Evolutionary conservation across 768 basidiomycete species (phyloP).

Genomic region (Pleurotus cornucopiae): DNA sequence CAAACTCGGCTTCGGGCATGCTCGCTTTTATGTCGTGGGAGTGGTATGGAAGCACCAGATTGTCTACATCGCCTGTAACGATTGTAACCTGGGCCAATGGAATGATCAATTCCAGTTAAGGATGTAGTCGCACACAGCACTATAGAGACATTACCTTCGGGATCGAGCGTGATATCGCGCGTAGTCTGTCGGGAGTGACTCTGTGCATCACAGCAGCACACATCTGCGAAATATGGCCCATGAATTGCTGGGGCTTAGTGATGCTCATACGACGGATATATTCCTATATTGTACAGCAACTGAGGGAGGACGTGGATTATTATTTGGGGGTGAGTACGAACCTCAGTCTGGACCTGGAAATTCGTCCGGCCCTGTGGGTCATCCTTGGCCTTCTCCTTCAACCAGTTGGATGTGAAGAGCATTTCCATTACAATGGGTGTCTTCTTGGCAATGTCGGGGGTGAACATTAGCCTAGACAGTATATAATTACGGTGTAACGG

Average conservation of each 20-base stretch:
- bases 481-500: background rate
- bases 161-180: constrained; percentile 45
- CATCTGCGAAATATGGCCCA: constrained; percentile 72
- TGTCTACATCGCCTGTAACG: constrained; percentile 66
- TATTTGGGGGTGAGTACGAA: constrained; percentile 18
- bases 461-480: constrained; percentile 28
- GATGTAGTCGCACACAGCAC: background rate
- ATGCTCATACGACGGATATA: constrained; percentile 41
- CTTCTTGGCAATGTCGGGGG: constrained; percentile 41
- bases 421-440: constrained; percentile 49
- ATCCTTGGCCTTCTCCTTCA: constrained; percentile 45
- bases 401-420: constrained; percentile 61
- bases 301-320: background rate
- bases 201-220: constrained; percentile 61
- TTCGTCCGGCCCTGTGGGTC: constrained; percentile 63
- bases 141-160: constrained; percentile 36
- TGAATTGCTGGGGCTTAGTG: constrained; percentile 54
- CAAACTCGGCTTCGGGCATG: constrained; percentile 60
- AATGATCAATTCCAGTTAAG: background rate
- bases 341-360: constrained; percentile 52
- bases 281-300: constrained; percentile 26
- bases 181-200: constrained; percentile 45
- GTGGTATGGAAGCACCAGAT: constrained; percentile 48
- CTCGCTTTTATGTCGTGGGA: constrained; percentile 45
- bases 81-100: constrained; percentile 21